These are phyloP conservation scores for Paecilomyces formosus DNA, from an alignment of 2,329 filamentous ascomycete genomes.

Conservation along the genomic window DNA sequence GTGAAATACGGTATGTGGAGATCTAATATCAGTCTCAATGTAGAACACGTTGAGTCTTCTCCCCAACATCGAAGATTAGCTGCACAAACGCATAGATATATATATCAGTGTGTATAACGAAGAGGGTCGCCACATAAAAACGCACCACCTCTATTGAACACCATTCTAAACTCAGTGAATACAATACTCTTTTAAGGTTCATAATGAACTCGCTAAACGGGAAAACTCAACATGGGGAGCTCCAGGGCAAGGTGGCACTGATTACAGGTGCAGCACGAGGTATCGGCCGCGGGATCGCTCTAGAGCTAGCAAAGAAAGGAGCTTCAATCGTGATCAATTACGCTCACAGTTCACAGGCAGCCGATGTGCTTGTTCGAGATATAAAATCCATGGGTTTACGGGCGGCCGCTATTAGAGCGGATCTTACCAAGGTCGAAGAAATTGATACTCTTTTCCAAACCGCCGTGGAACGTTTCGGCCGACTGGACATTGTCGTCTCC, in stretches of 20 bases:
- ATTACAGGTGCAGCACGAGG: conserved; percentile 31
- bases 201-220: neutral
- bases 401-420: conserved; percentile 59
- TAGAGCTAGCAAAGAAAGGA: conserved; percentile 33
- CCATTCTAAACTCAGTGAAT: neutral
- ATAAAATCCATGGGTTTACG: conserved; percentile 60
- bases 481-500: conserved; percentile 59
- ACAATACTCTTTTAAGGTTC: neutral
- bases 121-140: neutral
- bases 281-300: conserved; percentile 34
- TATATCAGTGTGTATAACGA: too few relatives aligned
- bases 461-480: conserved; percentile 56
- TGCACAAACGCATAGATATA: too few relatives aligned
- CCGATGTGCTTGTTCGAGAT: conserved; percentile 57
- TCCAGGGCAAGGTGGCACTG: conserved; percentile 25
- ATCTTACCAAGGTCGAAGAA: conserved; percentile 58
- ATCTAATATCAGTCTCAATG: neutral
- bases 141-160: neutral
- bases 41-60: neutral
- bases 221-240: neutral
- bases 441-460: conserved; percentile 57
- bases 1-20: neutral
- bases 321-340: conserved; percentile 36
- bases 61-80: neutral
- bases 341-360: conserved; percentile 55